Base-by-base conservation (phyloP, 441 rosid genomes). In the Biscutella laevigata region DNA sequence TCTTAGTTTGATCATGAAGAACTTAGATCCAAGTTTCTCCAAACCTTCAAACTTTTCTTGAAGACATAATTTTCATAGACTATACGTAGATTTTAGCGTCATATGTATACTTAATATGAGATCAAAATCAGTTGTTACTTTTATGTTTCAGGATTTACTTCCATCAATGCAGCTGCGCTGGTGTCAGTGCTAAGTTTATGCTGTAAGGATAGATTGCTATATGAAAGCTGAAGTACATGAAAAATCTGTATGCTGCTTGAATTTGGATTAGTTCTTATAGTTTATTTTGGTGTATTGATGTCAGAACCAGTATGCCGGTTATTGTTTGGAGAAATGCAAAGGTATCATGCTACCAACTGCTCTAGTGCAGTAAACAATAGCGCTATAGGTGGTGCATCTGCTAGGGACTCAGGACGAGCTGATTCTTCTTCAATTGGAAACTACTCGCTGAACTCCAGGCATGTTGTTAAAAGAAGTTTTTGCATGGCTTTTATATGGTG, bases 311-410 rank as follows among this genome's bases (percentile, higher is more conserved):
- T 74, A 87, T 85, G 97, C 88, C 65, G 95, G 78, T 80, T 62
- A 72, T 83, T 71, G 85, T 73, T 65, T 73, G 96, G 82, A 86
- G 94, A 83, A 71, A 94, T 94, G 99, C 96, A 90, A 81, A 87
- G 95, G 85, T 87, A 77, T 87, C 98, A 85, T 77, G 46, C 82
- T 79, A 60, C 83, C 22, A 76, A 73, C 96, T 77, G 87, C 96
- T 72, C 77, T 75, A 80, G 86, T 85, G 89, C 97, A 81, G 94
- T 86, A 66, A 94, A 84, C 73, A 89, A 80, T 69, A 86, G 79
- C 52, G 50, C 78, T 57, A 66, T 79, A 68, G 83, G 96, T 57
- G 86, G 90, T 53, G 67, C 84, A 40, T 79, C 99, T 30, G 77
- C 78, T 26, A 82, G 94, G 78, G 99, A 89, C 72, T 63, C 73